Percentiles rank a stretch among this genome's conserved stretches.
Evolutionary conservation across 768 basidiomycete genomes (phyloP).

Genomic region (Candolleomyces aberdarensis): DNA sequence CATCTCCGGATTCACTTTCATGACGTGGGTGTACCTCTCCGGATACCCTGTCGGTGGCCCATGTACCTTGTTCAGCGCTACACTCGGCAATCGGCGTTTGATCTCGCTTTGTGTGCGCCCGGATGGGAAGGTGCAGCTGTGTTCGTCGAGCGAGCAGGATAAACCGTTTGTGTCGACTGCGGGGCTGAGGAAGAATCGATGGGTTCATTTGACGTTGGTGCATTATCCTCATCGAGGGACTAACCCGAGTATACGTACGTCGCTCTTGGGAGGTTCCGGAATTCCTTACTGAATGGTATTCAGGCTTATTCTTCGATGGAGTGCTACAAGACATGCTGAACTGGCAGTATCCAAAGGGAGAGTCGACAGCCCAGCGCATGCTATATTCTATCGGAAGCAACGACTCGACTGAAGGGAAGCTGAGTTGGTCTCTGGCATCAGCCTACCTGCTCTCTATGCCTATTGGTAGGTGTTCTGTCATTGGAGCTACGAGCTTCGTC

Average conservation of each 20-base stretch:
- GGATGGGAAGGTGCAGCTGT: slow-evolving; percentile 57
- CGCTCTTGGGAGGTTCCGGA: background rate
- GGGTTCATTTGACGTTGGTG: slow-evolving; percentile 71
- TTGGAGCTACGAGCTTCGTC: background rate
- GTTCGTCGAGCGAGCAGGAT: slow-evolving; percentile 30
- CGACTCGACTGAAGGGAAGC: slow-evolving; percentile 29
- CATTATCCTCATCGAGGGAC: slow-evolving; percentile 57
- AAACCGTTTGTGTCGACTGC: slow-evolving; percentile 42
- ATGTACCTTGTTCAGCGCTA: slow-evolving; percentile 37
- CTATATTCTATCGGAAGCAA: slow-evolving; percentile 58
- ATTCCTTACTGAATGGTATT: slow-evolving; percentile 1
- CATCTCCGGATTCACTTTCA: slow-evolving; percentile 64
- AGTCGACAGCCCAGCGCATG: slow-evolving; percentile 30
- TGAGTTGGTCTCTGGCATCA: slow-evolving; percentile 71
- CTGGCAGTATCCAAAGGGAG: slow-evolving; percentile 60
- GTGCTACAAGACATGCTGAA: slow-evolving; percentile 59
- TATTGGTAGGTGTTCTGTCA: slow-evolving; percentile 38
- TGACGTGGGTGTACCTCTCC: slow-evolving; percentile 56
- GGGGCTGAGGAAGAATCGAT: slow-evolving; percentile 51
- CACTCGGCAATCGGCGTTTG: slow-evolving; percentile 23
- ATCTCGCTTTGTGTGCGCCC: slow-evolving; percentile 47
- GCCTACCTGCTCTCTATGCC: slow-evolving; percentile 59
- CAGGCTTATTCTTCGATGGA: slow-evolving; percentile 78
- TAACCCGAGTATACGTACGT: slow-evolving; percentile 60
- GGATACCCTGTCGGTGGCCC: slow-evolving; percentile 30